A percentile compares a stretch with the other conserved stretches of the same genome.
Evolutionary conservation across 768 basidiomycete species (phyloP).

Genomic region (Fomitopsis pulvina): DNA sequence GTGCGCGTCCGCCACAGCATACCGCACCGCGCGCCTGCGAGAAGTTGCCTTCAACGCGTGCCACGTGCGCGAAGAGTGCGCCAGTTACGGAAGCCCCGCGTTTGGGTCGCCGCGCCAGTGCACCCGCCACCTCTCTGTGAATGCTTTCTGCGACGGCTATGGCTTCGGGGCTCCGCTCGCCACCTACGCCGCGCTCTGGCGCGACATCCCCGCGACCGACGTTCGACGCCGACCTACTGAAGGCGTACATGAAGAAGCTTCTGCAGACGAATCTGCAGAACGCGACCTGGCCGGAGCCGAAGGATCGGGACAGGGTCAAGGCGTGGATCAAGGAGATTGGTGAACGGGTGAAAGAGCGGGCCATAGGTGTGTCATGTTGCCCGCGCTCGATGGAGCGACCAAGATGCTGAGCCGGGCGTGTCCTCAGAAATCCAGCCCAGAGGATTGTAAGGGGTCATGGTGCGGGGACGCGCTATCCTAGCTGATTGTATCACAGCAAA

Average conservation of each 20-base stretch:
- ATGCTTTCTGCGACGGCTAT: too few species aligned
- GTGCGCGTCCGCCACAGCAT: conserved; percentile 1
- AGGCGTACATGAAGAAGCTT: conserved; percentile 78
- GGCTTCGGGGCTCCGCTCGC: conserved; percentile 12
- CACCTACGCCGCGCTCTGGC: conserved; percentile 23
- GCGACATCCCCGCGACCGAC: conserved; percentile 52
- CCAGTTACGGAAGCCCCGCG: conserved; percentile 4
- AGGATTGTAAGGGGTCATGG: conserved; percentile 59
- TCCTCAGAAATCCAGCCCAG: conserved; percentile 64
- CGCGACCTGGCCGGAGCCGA: conserved; percentile 58
- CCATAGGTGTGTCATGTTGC: conserved; percentile 41
- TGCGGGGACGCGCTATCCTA: background rate
- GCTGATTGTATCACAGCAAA: conserved; percentile 45
- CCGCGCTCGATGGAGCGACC: background rate
- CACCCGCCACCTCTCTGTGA: too few species aligned
- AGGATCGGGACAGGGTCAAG: conserved; percentile 65
- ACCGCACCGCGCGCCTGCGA: conserved; percentile 6
- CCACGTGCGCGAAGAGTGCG: conserved; percentile 5
- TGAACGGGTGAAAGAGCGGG: conserved; percentile 78
- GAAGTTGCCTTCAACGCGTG: conserved; percentile 5
- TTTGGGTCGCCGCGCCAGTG: too few species aligned
- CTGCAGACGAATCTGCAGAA: conserved; percentile 61
- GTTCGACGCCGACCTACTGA: conserved; percentile 71
- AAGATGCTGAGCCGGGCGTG: background rate
- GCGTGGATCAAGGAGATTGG: conserved; percentile 81